Evolutionary conservation across 2,329 filamentous ascomycete species (phyloP), one percentile per base, ranked within the genome.

Genomic region (Aspergillus neotritici): DNA sequence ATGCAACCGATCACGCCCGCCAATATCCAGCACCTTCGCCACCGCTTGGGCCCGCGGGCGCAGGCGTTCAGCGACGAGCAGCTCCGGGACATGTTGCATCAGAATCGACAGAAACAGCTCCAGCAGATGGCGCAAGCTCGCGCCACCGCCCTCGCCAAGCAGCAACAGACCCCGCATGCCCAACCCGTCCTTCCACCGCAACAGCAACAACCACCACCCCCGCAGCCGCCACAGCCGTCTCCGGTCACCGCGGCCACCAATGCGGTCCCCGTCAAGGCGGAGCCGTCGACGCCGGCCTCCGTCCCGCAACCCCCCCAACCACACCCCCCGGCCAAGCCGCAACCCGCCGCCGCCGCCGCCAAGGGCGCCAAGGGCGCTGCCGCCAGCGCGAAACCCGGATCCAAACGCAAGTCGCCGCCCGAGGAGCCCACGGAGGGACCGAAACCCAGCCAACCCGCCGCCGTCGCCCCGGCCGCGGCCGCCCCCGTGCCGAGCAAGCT

Each of bases 361-460:
- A 66, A 65, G 48, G 50, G 46, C 11, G 47, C 51, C 10, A 64
- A 58, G 43, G 52, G 46, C 10, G 32, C 62, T 35, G 33, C 57
- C 38, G 31, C 62, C 35, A 32, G 57, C 38, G 40, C 54, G 31
- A 65, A 65, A 50, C 58, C 61, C 41, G 45, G 58, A n/a, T 51
- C 63, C 11, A 69, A 67, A 45, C 74, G 75, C 49, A 68, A 74
- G 46, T 55, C 67, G 3, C 65, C 57, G 42, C 65, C 62, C 42
- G 73, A 77, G 50, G 73, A 77, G 52, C 57, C 65, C n/a, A 54
- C 66, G 30, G 72, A 73, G 43, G 32, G 52, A 3, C 57, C 65
- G 34, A 53, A 57, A 31, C 46, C 57, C 29, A 47, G 46, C 15
- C 59, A 62, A 33, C 50, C 54, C 33, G 43, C 49, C 33, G 43